Percentiles rank a stretch among this genome's conserved stretches.
These are phyloP conservation scores for Graphilbum ipis-grandicollis DNA, from an alignment of 2,329 filamentous ascomycete species.

Conservation along the genomic window DNA sequence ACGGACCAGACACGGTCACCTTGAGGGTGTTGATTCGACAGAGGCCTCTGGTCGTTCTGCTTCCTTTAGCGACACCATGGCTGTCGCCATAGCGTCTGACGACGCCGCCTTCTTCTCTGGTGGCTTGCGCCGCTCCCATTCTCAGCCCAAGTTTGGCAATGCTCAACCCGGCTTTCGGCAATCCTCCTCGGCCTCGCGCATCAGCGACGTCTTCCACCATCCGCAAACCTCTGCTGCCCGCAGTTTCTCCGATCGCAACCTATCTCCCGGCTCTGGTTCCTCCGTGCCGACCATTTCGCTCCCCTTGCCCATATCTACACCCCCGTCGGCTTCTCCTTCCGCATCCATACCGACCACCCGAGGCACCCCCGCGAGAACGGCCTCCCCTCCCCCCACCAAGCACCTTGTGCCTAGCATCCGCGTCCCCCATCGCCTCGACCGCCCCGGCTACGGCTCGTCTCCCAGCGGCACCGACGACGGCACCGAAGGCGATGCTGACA, in stretches of 20 bases:
- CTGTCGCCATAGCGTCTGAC: slow-evolving; percentile 37
- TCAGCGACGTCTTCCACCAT: slow-evolving; percentile 28
- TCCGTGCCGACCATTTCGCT: too few species aligned
- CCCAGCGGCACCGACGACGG: slow-evolving; percentile 7
- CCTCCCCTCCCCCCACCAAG: slow-evolving; percentile 42
- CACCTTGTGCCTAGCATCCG: slow-evolving; percentile 42
- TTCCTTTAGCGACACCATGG: slow-evolving; percentile 22
- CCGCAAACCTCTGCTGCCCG: too few species aligned
- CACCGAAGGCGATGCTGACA: slow-evolving; percentile 3
- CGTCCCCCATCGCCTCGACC: slow-evolving; percentile 37
- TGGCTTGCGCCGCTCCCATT: slow-evolving; percentile 40
- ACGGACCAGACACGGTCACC: background rate
- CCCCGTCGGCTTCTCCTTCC: background rate
- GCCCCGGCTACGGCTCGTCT: slow-evolving; percentile 21
- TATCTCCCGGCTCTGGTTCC: too few species aligned
- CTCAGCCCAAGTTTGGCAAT: slow-evolving; percentile 37
- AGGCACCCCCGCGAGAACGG: slow-evolving; percentile 14
- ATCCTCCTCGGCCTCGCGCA: slow-evolving; percentile 26
- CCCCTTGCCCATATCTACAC: background rate
- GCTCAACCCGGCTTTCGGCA: slow-evolving; percentile 23
- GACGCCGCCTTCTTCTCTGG: slow-evolving; percentile 40
- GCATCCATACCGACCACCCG: background rate
- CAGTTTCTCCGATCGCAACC: too few species aligned
- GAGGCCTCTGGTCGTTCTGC: slow-evolving; percentile 11
- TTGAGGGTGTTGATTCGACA: slow-evolving; percentile 13